Evolutionary conservation across 371 early-diverging fungal genomes (phyloP).

Genomic region (Apophysomyces ossiformis): DNA sequence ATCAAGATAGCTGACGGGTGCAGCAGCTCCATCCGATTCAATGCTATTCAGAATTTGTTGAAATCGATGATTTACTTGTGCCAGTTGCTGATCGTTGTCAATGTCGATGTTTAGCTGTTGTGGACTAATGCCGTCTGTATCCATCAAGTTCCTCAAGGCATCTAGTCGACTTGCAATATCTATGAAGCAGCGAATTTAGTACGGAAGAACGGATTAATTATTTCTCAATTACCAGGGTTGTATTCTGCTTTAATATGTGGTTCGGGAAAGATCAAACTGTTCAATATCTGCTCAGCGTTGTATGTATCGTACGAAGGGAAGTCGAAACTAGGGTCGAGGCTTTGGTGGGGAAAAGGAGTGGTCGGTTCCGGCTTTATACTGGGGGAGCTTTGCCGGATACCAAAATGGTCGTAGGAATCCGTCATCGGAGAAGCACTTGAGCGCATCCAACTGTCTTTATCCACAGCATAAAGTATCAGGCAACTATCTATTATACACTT

Average conservation of each 20-base stretch:
- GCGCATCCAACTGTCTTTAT: constrained; percentile 16
- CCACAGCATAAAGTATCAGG: constrained; percentile 17
- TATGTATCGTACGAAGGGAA: background rate
- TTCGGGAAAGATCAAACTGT: constrained; percentile 27
- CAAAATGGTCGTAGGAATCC: constrained; percentile 33
- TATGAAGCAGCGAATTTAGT: background rate
- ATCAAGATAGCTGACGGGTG: constrained; percentile 2
- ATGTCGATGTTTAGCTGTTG: constrained; percentile 35
- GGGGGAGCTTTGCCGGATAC: background rate
- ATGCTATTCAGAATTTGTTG: constrained; percentile 25
- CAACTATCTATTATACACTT: background rate
- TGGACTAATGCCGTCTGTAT: constrained; percentile 22
- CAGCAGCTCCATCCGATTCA: background rate
- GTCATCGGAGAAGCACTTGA: constrained; percentile 29
- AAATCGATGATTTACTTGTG: constrained; percentile 44
- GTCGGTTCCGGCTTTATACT: background rate
- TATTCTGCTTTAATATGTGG: constrained; percentile 25
- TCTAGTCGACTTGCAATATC: constrained; percentile 45
- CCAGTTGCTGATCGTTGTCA: constrained; percentile 37
- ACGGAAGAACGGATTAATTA: background rate
- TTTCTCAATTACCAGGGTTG: constrained; percentile 21
- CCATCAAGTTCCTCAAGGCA: constrained; percentile 23
- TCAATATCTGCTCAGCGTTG: constrained; percentile 24
- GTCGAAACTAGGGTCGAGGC: background rate
- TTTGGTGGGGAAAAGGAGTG: background rate